Base-by-base conservation (phyloP, 1,284 basidiomycete genomes). In the Takashimella tepidaria region DNA sequence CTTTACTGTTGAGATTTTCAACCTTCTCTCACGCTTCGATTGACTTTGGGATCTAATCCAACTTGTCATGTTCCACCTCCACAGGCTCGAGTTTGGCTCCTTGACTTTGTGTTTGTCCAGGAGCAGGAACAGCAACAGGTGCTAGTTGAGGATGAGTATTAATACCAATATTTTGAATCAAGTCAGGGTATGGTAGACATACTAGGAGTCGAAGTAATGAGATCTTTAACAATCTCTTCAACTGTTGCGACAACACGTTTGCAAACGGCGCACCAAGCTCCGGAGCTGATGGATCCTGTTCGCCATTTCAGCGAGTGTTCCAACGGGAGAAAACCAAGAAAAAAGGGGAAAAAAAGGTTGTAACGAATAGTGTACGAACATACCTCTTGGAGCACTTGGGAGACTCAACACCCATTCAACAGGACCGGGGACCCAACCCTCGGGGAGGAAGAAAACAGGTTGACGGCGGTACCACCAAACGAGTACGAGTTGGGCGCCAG, bases 221-320 rank as follows among this genome's bases (percentile, higher is more conserved):
- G 24, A 47, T 86, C 85, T 67, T 82, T 84, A 56, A 85, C 82
- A 8, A 86, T 79, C 31, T 82, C 80, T 70, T 88, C 87, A 41
- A 82, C 79, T 6, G 85, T 79, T 57, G 82, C 80, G 57, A 93
- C 80, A 19, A 89, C 86, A 50, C 88, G 80, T 63, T 82, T 83
- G 75, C 89, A 92, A 5, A 89, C 86, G 81, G 92, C 88, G 63
- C 89, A 87, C 91, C 92, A 96, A 31, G 89, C 82, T 1, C 86
- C 88, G 43, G 90, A 88, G 61, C 88, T 89, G 57, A 96, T 85
- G 13, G 89, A 87, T 19, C 91, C 91, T 87, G 66, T 19, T 1
- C 10, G 16, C 31, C 31, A 16, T n/a, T n/a, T n/a, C n/a, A 20
- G n/a, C 11, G 40, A 45, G 41, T n/a, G 24, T 50, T 37, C 12